These are phyloP conservation scores for Neoscytalidium dimidiatum DNA, from an alignment of 2,329 filamentous ascomycete genomes.

Conservation along the genomic window DNA sequence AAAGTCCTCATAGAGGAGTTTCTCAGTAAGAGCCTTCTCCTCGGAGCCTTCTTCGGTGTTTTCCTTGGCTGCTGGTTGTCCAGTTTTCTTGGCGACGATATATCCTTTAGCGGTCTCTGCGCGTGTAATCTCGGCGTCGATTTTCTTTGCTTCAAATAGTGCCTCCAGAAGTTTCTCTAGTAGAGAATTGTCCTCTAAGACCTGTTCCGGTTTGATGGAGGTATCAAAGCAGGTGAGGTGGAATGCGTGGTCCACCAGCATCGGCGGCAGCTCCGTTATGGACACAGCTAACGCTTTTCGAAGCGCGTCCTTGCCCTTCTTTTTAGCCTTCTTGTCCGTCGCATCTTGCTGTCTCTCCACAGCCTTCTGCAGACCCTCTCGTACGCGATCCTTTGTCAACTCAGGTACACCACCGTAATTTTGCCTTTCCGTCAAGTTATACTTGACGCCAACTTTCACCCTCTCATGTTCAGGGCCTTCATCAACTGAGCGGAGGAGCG, in stretches of 20 bases:
- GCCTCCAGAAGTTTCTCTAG: conserved; percentile 68
- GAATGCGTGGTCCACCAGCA: conserved; percentile 85
- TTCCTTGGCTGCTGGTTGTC: conserved; percentile 26
- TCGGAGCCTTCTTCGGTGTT: conserved; percentile 36
- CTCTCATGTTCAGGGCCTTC: conserved; percentile 84
- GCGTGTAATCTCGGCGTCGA: conserved; percentile 69
- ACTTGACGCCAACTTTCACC: conserved; percentile 73
- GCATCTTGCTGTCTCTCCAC: conserved; percentile 59
- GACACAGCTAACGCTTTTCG: conserved; percentile 79
- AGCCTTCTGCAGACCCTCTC: conserved; percentile 66
- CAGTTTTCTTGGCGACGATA: conserved; percentile 72
- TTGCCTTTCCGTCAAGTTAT: conserved; percentile 79
- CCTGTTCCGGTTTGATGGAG: conserved; percentile 64
- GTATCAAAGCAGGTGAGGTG: conserved; percentile 70
- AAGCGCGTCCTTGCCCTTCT: conserved; percentile 73
- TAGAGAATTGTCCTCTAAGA: conserved; percentile 66
- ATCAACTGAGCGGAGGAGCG: conserved; percentile 75
- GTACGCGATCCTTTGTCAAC: conserved; percentile 73
- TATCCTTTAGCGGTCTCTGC: conserved; percentile 73
- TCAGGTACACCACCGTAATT: conserved; percentile 77
- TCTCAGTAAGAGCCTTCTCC: conserved; percentile 43
- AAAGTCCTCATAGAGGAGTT: conserved; percentile 86
- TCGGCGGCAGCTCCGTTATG: conserved; percentile 85
- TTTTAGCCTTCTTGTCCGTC: conserved; percentile 64
- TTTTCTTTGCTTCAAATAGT: conserved; percentile 68